These are phyloP conservation scores for Leishmania guyanensis DNA, from an alignment of 208 protist genomes.

Conservation along the genomic window DNA sequence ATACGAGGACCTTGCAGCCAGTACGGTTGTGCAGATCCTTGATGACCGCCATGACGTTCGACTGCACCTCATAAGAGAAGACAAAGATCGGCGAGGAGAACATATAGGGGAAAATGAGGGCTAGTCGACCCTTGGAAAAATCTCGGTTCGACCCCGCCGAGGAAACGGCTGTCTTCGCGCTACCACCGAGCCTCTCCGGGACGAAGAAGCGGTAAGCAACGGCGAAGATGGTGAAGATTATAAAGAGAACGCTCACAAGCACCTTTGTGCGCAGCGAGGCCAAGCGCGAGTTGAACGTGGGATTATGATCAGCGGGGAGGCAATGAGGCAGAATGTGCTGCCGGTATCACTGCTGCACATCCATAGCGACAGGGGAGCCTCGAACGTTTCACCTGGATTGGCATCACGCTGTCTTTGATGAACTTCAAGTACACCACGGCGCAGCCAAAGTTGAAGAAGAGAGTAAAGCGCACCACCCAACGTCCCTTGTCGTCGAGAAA, in stretches of 20 bases:
- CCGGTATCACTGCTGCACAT: slow-evolving; percentile 52
- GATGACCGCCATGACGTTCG: slow-evolving; percentile 83
- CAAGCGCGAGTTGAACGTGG: slow-evolving; percentile 76
- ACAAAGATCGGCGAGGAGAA: slow-evolving; percentile 76
- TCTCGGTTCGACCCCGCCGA: background rate
- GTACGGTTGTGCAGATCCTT: slow-evolving; percentile 78
- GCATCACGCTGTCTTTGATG: slow-evolving; percentile 68
- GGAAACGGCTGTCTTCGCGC: slow-evolving; percentile 1
- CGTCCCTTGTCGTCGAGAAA: slow-evolving; percentile 60
- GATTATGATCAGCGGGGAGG: slow-evolving; percentile 54
- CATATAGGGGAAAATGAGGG: slow-evolving; percentile 54
- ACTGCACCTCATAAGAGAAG: slow-evolving; percentile 84
- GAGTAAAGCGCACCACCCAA: slow-evolving; percentile 52
- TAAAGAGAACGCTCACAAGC: slow-evolving; percentile 76
- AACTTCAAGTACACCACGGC: slow-evolving; percentile 75
- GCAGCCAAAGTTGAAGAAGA: slow-evolving; percentile 79
- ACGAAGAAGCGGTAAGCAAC: slow-evolving; percentile 72
- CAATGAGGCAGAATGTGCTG: slow-evolving; percentile 42
- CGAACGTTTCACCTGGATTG: slow-evolving; percentile 43
- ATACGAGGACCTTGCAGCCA: slow-evolving; percentile 60
- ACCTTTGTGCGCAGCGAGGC: slow-evolving; percentile 80
- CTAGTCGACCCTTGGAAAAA: slow-evolving; percentile 18
- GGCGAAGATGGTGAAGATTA: slow-evolving; percentile 68
- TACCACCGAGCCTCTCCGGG: slow-evolving; percentile 16
- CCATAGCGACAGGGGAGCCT: slow-evolving; percentile 58